A percentile compares a stretch with the other conserved stretches of the same genome.
Evolutionary conservation across 2,329 filamentous ascomycete genomes (phyloP).

Genomic region (Stromatinia cepivora): DNA sequence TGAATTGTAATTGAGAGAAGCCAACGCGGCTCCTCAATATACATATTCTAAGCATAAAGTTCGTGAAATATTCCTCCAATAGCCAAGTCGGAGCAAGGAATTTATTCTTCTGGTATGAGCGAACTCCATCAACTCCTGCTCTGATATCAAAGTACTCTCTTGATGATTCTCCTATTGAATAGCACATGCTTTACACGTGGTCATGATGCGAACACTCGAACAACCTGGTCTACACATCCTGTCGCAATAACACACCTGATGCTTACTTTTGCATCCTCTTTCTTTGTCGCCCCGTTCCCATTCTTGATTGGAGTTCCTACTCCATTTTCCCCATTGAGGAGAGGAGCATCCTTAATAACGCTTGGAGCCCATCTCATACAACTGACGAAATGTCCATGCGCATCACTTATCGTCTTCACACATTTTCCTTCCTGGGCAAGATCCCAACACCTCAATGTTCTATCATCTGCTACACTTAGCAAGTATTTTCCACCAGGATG

Average conservation of each 20-base stretch:
- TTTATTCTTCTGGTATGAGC: constrained; percentile 20
- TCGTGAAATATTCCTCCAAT: constrained; percentile 19
- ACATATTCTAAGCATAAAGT: constrained; percentile 19
- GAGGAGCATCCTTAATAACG: constrained; percentile 59
- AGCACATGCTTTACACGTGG: constrained; percentile 18
- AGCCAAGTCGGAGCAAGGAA: constrained; percentile 18
- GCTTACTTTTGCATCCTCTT: constrained; percentile 54
- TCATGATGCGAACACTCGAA: constrained; percentile 70
- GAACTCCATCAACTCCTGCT: constrained; percentile 19
- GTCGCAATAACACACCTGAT: constrained; percentile 87
- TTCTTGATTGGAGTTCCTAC: constrained; percentile 22
- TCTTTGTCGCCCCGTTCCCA: constrained; percentile 50
- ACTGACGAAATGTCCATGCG: constrained; percentile 81
- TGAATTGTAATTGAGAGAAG: constrained; percentile 16
- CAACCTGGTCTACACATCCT: constrained; percentile 77
- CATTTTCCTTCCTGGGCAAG: constrained; percentile 85
- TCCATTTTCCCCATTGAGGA: constrained; percentile 51
- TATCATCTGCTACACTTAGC: constrained; percentile 83
- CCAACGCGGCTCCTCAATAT: constrained; percentile 1
- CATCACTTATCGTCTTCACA: constrained; percentile 76
- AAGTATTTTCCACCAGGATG: constrained; percentile 92
- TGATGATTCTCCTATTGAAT: constrained; percentile 16
- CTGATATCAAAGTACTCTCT: not conserved
- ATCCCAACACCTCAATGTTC: constrained; percentile 92
- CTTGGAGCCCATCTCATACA: constrained; percentile 86